A percentile compares a stretch with the other conserved stretches of the same genome.
Evolutionary conservation across 768 basidiomycete species (phyloP).

Genomic region (Amanita fuliginea): DNA sequence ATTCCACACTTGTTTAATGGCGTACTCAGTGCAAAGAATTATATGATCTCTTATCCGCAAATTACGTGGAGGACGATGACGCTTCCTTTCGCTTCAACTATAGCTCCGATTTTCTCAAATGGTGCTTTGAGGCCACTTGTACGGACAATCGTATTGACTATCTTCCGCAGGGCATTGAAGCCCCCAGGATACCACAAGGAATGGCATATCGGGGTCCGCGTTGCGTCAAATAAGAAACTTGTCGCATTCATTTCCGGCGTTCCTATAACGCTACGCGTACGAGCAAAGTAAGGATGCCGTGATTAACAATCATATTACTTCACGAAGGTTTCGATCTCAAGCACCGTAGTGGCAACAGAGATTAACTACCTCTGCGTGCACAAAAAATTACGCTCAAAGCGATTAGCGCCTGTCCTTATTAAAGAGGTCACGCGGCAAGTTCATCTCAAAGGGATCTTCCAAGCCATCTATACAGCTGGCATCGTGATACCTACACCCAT

Average conservation of each 20-base stretch:
- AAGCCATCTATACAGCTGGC: conserved; percentile 95
- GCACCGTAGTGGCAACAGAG: conserved; percentile 66
- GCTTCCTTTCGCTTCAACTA: conserved; percentile 97
- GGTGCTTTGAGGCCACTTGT: conserved; percentile 34
- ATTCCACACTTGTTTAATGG: background rate
- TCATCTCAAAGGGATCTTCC: conserved; percentile 83
- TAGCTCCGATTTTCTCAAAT: conserved; percentile 85
- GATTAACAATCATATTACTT: background rate
- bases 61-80: conserved; percentile 96
- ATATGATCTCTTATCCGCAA: conserved; percentile 79
- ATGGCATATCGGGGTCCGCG: conserved; percentile 95
- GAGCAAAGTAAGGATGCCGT: conserved; percentile 51
- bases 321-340: conserved; percentile 16
- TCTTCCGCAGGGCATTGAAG: conserved; percentile 66
- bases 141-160: conserved; percentile 1
- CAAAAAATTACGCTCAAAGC: conserved; percentile 94
- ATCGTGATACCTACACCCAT: conserved; percentile 91
- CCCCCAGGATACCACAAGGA: conserved; percentile 89
- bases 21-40: conserved; percentile 71
- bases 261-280: conserved; percentile 77
- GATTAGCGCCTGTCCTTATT: conserved; percentile 91
- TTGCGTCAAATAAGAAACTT: conserved; percentile 81
- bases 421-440: conserved; percentile 95
- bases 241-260: conserved; percentile 96
- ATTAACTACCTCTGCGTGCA: conserved; percentile 98